phyloP scores from a whole-genome alignment of 345 rosid species.

The Ailanthus altissimus region DNA sequence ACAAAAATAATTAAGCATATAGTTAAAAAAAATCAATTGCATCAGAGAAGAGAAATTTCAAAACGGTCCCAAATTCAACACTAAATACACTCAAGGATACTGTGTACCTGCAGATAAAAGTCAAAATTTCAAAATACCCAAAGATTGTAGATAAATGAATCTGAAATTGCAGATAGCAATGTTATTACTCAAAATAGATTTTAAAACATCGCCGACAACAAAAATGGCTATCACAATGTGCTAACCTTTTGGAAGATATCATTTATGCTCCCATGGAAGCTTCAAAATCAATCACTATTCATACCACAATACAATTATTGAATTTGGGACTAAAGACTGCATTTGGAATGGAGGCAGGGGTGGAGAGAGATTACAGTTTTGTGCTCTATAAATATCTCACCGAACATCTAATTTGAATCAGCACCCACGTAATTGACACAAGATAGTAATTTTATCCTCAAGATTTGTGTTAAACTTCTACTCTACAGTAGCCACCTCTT shows the following conservation, averaged over 20 bases:
- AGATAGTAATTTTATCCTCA: neutral
- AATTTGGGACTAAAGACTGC: neutral
- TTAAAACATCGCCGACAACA: neutral
- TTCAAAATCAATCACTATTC: neutral
- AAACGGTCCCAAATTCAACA: neutral
- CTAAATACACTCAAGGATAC: slow-evolving; percentile 1
- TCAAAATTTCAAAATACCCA: neutral
- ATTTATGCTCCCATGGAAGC: neutral
- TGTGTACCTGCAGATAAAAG: neutral
- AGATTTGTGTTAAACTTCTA: neutral
- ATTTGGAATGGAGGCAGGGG: neutral
- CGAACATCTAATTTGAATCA: neutral
- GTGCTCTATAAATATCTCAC: neutral
- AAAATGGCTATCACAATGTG: neutral
- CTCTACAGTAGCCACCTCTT: neutral
- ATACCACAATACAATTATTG: neutral
- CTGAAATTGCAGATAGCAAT: neutral
- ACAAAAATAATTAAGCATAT: neutral
- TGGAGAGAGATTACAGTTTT: neutral
- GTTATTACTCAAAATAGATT: neutral
- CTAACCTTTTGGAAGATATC: neutral
- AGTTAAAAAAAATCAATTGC: neutral
- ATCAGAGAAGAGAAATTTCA: neutral
- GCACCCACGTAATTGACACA: neutral
- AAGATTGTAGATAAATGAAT: neutral